Evolutionary conservation across 2,329 filamentous ascomycete species (phyloP).

Genomic region (Phialophora tarda): DNA sequence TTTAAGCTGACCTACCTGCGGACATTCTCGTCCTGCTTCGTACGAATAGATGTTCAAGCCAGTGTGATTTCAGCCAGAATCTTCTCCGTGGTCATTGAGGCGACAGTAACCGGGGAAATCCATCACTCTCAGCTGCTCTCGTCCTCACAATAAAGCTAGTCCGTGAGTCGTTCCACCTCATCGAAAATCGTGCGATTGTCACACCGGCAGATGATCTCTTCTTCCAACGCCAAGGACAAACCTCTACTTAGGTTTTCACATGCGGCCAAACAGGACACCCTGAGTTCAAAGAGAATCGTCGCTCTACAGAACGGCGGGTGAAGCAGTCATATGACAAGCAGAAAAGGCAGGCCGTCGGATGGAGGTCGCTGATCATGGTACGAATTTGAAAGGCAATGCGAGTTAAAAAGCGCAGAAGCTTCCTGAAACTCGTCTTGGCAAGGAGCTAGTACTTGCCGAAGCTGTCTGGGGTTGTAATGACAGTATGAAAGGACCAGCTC

Average conservation of each 20-base stretch:
- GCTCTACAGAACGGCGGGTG: neutral
- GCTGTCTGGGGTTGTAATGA: slow-evolving; percentile 14
- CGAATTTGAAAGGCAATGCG: neutral
- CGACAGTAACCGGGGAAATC: neutral
- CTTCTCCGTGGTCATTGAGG: neutral
- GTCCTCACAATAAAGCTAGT: neutral
- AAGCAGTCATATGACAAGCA: slow-evolving; percentile 8
- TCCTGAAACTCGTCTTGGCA: neutral
- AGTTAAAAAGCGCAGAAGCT: neutral
- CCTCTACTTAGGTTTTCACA: neutral
- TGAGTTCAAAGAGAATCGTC: neutral
- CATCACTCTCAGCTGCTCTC: neutral
- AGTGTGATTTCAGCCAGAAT: neutral
- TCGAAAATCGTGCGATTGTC: neutral
- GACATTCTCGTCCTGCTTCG: neutral
- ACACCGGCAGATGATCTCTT: neutral
- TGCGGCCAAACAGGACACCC: neutral
- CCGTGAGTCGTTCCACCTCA: neutral
- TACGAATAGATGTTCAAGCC: neutral
- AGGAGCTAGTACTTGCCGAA: neutral
- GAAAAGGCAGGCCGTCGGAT: neutral
- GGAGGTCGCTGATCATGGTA: neutral
- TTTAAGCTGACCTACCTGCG: neutral
- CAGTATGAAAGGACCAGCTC: neutral
- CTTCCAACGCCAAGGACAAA: neutral